phyloP scores from a whole-genome alignment of 306 rosid species.

The Potentilla sterilis region DNA sequence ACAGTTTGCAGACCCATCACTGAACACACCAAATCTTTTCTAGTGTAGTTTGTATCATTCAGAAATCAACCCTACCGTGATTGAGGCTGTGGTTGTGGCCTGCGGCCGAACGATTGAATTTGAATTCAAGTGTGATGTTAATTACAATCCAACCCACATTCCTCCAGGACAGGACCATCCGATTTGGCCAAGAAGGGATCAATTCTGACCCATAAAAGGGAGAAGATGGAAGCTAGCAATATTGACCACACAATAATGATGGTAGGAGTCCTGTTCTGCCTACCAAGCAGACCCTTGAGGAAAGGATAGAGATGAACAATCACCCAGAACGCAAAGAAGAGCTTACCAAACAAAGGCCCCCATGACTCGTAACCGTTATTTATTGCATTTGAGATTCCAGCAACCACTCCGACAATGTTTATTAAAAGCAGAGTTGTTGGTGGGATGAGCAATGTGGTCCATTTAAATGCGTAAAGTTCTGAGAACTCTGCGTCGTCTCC shows the following conservation, averaged over 20 bases:
- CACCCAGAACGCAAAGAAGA: constrained; percentile 65
- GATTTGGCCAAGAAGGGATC: constrained; percentile 60
- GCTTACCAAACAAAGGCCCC: constrained; percentile 69
- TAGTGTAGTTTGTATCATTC: constrained; percentile 9
- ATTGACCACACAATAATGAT: constrained; percentile 72
- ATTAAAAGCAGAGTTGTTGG: constrained; percentile 64
- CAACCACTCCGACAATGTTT: constrained; percentile 60
- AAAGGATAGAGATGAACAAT: constrained; percentile 70
- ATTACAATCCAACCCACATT: constrained; percentile 73
- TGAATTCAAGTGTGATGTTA: constrained; percentile 28
- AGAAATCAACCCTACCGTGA: not conserved
- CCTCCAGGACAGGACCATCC: constrained; percentile 51
- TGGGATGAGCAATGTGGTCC: constrained; percentile 64
- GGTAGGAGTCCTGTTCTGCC: constrained; percentile 71
- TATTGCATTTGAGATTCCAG: constrained; percentile 61
- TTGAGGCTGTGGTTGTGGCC: not conserved
- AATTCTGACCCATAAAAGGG: constrained; percentile 62
- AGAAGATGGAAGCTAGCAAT: constrained; percentile 64
- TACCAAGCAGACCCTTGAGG: constrained; percentile 55
- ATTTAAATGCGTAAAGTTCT: constrained; percentile 40
- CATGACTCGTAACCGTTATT: constrained; percentile 54
- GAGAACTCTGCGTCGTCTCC: constrained; percentile 26
- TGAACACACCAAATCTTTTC: constrained; percentile 7
- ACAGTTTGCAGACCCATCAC: constrained; percentile 25
- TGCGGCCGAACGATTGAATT: not conserved